Evolutionary conservation across 176 grass and related monocot species (phyloP).

Genomic region (Triticum monococcum): DNA sequence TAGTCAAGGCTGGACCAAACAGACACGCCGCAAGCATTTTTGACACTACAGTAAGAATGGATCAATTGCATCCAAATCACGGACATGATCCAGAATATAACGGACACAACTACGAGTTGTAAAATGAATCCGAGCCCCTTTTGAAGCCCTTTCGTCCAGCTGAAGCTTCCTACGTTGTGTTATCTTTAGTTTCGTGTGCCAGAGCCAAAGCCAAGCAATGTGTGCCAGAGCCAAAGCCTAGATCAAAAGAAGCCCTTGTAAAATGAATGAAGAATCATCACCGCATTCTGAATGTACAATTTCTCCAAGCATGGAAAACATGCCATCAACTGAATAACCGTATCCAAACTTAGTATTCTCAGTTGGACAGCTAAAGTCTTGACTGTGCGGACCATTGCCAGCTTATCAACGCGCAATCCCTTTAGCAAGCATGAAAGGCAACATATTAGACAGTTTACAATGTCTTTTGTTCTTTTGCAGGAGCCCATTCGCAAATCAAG

Average conservation of each 20-base stretch:
- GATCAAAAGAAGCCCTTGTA: no score
- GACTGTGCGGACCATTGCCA: neutral
- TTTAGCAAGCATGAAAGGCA: neutral
- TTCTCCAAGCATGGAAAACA: neutral
- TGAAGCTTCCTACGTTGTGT: neutral
- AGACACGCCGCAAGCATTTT: neutral
- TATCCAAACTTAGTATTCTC: neutral
- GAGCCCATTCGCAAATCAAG: neutral
- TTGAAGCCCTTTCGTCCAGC: neutral
- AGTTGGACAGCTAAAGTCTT: neutral
- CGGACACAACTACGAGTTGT: neutral
- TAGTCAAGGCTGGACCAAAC: neutral
- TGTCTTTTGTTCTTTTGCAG: neutral
- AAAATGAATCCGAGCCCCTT: neutral
- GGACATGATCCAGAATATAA: neutral
- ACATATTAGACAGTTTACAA: neutral
- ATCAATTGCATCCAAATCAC: neutral
- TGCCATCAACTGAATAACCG: neutral
- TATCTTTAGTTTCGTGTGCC: no score
- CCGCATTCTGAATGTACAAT: neutral
- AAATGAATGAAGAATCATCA: neutral
- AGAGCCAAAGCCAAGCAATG: no score
- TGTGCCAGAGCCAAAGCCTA: no score
- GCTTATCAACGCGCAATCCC: neutral
- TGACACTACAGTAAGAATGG: neutral